Conservation (phyloP, 805 yeast genomes). For the Metschnikowia reukaufii region DNA sequence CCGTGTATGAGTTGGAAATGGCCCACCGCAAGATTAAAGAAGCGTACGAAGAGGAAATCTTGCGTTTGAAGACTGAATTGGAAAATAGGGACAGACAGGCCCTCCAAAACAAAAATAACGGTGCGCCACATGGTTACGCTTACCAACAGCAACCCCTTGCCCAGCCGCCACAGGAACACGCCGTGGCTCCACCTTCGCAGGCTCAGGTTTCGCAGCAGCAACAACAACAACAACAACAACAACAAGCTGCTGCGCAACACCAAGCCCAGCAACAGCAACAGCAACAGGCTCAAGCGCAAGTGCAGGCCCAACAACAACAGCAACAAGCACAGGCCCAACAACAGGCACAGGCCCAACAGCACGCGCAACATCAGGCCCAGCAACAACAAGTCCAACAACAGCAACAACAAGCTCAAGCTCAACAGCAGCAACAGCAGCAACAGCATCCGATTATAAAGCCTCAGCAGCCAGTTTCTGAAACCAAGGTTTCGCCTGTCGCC, state of each 20-base stretch:
- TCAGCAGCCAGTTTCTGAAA: constrained; percentile 11
- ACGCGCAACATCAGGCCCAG: constrained; percentile 18
- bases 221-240: constrained; percentile 21
- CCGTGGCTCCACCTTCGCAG: constrained; percentile 21
- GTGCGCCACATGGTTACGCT: constrained; percentile 36
- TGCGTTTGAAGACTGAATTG: constrained; percentile 79
- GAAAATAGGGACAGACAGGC: constrained; percentile 72
- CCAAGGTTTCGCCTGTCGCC: constrained; percentile 16
- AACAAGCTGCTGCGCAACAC: constrained; percentile 1
- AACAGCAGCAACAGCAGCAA: constrained; percentile 21
- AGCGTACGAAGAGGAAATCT: constrained; percentile 90
- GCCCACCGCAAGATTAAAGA: constrained; percentile 95
- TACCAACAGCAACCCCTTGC: constrained; percentile 29
- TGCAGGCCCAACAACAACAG: constrained; percentile 10
- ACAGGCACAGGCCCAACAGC: constrained; percentile 2
- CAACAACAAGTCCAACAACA: constrained; percentile 1
- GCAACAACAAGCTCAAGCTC: neutral
- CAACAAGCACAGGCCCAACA: constrained; percentile 21
- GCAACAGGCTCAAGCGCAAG: constrained; percentile 1
- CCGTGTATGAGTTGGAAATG: constrained; percentile 89
- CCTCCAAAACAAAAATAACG: constrained; percentile 41
- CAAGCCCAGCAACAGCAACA: constrained; percentile 17
- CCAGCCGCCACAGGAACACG: constrained; percentile 8
- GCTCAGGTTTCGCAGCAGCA: constrained; percentile 25
- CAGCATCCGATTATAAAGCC: constrained; percentile 16